Percentiles rank a stretch among this genome's conserved stretches.
phyloP scores from a whole-genome alignment of 2,329 filamentous ascomycete genomes.

The Aspergillus glaucus region DNA sequence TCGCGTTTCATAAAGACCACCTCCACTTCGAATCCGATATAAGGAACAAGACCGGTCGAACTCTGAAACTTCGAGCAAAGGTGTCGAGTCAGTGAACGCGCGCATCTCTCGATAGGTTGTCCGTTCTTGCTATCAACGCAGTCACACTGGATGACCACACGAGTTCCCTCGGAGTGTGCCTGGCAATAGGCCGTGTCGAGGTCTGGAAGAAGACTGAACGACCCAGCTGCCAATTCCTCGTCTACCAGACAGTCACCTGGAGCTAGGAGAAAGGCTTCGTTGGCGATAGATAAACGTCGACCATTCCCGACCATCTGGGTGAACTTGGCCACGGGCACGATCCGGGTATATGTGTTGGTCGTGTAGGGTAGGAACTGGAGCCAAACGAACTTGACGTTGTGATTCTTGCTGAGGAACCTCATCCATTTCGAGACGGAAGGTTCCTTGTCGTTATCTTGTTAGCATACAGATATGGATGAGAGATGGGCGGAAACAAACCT shows the following conservation, averaged over 20 bases:
- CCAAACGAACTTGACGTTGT: constrained; percentile 2
- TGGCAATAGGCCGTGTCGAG: neutral
- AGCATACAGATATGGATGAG: too few species aligned
- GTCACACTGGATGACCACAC: neutral
- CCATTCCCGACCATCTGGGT: neutral
- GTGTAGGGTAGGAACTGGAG: constrained; percentile 1
- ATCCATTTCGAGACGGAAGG: neutral
- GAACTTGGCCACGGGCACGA: neutral
- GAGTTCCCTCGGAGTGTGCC: neutral
- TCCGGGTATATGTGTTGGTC: neutral
- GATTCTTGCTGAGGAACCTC: neutral
- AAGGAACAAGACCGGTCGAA: constrained; percentile 34
- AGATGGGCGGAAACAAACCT: too few species aligned
- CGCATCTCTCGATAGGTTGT: constrained; percentile 1
- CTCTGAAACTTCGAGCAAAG: neutral
- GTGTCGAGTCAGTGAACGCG: neutral
- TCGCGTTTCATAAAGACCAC: constrained; percentile 54
- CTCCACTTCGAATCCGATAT: constrained; percentile 66
- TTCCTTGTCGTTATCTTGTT: too few species aligned
- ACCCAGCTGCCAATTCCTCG: neutral
- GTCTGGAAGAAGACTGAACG: neutral
- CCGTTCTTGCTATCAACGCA: neutral
- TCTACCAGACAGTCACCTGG: neutral
- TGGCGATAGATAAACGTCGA: neutral
- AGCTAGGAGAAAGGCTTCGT: neutral